Percentiles rank a stretch among this genome's conserved stretches.
Evolutionary conservation across 371 early-diverging fungal species (phyloP).

Genomic region (Mortierella sp.): DNA sequence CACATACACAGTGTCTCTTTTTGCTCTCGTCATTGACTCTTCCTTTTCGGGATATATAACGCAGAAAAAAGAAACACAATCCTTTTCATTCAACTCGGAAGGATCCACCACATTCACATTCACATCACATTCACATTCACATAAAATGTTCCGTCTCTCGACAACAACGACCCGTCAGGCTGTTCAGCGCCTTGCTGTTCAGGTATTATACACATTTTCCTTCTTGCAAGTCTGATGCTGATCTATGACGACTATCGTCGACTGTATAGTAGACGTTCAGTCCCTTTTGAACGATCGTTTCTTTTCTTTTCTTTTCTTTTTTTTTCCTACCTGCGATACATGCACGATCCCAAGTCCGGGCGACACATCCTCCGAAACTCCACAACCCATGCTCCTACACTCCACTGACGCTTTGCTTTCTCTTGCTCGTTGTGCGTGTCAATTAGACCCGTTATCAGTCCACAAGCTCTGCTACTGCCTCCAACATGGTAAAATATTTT

Average conservation of each 20-base stretch:
- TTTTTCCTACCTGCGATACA: too few relatives aligned
- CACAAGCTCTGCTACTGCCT: constrained; percentile 30
- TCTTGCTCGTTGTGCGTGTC: not conserved
- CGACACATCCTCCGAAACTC: too few relatives aligned
- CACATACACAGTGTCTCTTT: too few relatives aligned
- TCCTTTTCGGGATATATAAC: not conserved
- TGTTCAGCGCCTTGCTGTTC: constrained; percentile 23
- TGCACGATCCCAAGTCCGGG: too few relatives aligned
- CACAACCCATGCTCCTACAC: too few relatives aligned
- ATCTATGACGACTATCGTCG: too few relatives aligned
- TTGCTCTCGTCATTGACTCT: not conserved
- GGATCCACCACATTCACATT: not conserved
- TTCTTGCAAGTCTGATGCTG: too few relatives aligned
- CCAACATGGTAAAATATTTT: constrained; percentile 23
- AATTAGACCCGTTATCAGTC: constrained; percentile 31
- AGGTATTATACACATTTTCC: constrained; percentile 9
- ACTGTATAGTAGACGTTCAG: too few relatives aligned
- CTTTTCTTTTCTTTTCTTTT: too few relatives aligned
- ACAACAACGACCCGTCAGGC: constrained; percentile 20
- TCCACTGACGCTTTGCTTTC: too few relatives aligned
- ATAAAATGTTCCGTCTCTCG: constrained; percentile 22
- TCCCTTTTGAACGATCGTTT: too few relatives aligned
- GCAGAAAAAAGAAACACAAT: too few relatives aligned
- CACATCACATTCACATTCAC: not conserved
- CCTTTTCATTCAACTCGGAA: not conserved